Percentiles rank a stretch among this genome's conserved stretches.
phyloP scores from a whole-genome alignment of 2,329 filamentous ascomycete genomes.

The Fusarium robinianum region DNA sequence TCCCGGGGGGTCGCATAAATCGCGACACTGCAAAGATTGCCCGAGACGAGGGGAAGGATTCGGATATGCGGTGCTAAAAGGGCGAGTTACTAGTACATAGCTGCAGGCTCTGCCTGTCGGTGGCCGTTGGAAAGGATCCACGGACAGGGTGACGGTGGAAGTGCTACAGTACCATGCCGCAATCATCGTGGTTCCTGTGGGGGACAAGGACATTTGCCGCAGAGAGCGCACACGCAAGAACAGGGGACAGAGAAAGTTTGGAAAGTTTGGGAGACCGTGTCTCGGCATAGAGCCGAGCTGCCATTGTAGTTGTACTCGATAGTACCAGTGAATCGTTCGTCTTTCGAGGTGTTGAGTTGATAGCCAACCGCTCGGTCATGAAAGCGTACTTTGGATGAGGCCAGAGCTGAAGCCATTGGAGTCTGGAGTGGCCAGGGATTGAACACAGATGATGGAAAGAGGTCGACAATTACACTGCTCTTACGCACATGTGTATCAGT shows the following conservation, averaged over 20 bases:
- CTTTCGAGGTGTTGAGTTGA: no score
- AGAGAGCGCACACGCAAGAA: conserved; percentile 23
- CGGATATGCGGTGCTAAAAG: conserved; percentile 11
- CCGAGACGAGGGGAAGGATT: conserved; percentile 19
- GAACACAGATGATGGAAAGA: no score
- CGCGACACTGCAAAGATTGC: conserved; percentile 27
- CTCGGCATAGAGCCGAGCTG: conserved; percentile 16
- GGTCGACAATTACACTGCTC: no score
- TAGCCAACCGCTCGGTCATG: no score
- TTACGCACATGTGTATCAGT: no score
- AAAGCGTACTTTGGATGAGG: no score
- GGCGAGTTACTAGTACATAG: not conserved
- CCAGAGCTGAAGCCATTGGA: no score
- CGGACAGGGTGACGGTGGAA: conserved; percentile 22
- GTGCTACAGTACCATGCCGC: no score
- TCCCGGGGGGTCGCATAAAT: conserved; percentile 34
- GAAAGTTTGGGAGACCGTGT: no score
- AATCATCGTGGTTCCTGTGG: conserved; percentile 22
- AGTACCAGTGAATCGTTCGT: no score
- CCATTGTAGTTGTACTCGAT: conserved; percentile 3
- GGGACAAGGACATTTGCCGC: conserved; percentile 23
- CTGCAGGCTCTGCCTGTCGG: conserved; percentile 19
- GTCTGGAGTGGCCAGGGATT: no score
- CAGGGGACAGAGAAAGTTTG: conserved; percentile 9
- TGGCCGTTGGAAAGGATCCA: conserved; percentile 28